phyloP scores from a whole-genome alignment of 2,329 filamentous ascomycete species.

The Calonectria fujianensis region DNA sequence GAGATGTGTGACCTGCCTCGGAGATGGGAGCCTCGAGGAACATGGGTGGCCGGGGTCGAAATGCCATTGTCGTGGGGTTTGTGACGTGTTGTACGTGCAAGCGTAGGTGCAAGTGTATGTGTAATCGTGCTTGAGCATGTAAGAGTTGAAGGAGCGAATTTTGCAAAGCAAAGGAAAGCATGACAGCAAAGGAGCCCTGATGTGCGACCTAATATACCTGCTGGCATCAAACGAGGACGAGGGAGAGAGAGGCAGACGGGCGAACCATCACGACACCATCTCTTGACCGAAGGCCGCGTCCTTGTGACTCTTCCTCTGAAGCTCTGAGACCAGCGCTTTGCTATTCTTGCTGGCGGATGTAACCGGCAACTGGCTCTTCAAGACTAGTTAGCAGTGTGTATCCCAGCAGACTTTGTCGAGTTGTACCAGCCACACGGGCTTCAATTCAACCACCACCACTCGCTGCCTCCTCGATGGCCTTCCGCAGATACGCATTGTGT shows the following conservation, averaged over 20 bases:
- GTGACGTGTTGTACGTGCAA: not conserved
- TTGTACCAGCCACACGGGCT: not conserved
- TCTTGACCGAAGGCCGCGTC: not conserved
- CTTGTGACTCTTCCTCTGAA: not conserved
- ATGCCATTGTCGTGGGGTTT: not conserved
- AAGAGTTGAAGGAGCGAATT: not conserved
- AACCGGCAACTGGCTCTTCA: not conserved
- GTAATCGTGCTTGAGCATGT: not conserved
- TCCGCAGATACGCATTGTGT: not conserved
- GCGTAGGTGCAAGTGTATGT: not conserved
- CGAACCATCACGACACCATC: not conserved
- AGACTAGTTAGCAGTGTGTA: not conserved
- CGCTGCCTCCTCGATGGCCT: not conserved
- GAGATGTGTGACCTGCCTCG: not conserved
- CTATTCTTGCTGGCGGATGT: not conserved
- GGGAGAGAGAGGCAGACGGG: not conserved
- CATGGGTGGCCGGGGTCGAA: not conserved
- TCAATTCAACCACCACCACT: not conserved
- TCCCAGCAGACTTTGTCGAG: not conserved
- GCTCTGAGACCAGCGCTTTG: not conserved
- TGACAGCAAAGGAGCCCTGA: not conserved
- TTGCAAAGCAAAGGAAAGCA: not conserved
- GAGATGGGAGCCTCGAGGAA: not conserved
- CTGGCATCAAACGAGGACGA: not conserved
- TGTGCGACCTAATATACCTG: constrained; percentile 3